phyloP scores from a whole-genome alignment of 2,329 filamentous ascomycete genomes.

The Alternaria dauci region DNA sequence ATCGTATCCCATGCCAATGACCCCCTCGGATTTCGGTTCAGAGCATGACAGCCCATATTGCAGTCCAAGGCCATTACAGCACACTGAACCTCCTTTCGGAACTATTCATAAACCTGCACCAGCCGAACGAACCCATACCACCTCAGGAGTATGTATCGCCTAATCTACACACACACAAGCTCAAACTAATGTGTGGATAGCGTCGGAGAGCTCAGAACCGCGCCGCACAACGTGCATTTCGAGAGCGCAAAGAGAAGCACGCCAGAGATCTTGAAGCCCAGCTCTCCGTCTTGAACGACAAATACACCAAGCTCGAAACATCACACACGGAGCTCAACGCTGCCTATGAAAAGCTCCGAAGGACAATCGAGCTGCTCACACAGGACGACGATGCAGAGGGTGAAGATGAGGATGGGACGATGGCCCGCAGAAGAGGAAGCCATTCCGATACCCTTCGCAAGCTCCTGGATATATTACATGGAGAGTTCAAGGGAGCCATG shows the following conservation, averaged over 20 bases:
- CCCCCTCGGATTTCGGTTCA: constrained; percentile 51
- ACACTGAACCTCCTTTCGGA: constrained; percentile 35
- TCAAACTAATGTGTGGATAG: constrained; percentile 45
- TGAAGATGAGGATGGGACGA: constrained; percentile 37
- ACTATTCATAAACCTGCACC: constrained; percentile 28
- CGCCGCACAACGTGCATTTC: constrained; percentile 68
- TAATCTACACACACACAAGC: neutral
- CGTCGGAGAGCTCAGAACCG: constrained; percentile 68
- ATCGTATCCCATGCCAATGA: constrained; percentile 50
- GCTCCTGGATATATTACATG: constrained; percentile 50
- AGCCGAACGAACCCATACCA: constrained; percentile 48
- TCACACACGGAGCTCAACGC: constrained; percentile 58
- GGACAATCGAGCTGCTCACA: constrained; percentile 50
- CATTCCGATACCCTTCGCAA: constrained; percentile 50
- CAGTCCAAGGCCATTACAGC: constrained; percentile 44
- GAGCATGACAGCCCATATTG: constrained; percentile 52
- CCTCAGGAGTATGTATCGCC: constrained; percentile 46
- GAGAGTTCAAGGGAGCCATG: constrained; percentile 42
- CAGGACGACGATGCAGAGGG: constrained; percentile 45
- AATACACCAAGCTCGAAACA: constrained; percentile 64
- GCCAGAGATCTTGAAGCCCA: constrained; percentile 69
- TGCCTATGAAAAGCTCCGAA: constrained; percentile 53
- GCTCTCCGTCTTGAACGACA: constrained; percentile 62
- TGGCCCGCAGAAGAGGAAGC: constrained; percentile 33
- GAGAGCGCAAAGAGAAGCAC: constrained; percentile 70